A percentile compares a stretch with the other conserved stretches of the same genome.
phyloP scores from a whole-genome alignment of 495 filamentous ascomycete genomes.

The Immersiella caudata region DNA sequence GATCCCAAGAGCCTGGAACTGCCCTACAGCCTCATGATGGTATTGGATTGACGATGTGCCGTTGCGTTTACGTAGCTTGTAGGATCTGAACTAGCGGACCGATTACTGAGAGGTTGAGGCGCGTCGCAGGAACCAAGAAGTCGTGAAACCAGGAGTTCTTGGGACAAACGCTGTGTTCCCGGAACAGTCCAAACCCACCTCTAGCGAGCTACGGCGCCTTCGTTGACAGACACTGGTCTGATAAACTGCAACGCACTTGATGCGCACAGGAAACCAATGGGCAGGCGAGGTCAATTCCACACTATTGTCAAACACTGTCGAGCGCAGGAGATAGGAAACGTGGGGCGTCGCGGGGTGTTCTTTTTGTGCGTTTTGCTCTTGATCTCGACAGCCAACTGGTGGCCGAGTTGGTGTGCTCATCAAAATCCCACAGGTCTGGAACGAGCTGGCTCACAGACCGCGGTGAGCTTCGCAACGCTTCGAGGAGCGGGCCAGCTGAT shows the following conservation, averaged over 20 bases:
- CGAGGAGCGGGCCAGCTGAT: too few species aligned
- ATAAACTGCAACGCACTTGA: constrained; percentile 6
- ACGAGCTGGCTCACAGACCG: not conserved
- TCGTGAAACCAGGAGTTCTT: constrained; percentile 13
- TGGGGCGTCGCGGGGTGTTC: not conserved
- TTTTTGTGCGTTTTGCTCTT: not conserved
- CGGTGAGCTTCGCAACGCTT: not conserved
- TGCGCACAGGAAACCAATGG: constrained; percentile 1
- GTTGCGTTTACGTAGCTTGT: not conserved
- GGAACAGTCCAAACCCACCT: not conserved
- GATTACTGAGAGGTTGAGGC: not conserved
- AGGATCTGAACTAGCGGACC: not conserved
- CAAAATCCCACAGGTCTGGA: not conserved
- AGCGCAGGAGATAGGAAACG: not conserved
- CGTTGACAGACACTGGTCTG: not conserved
- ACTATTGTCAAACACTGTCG: not conserved
- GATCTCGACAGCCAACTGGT: not conserved
- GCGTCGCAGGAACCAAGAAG: not conserved
- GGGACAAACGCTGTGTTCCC: not conserved
- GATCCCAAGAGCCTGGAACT: not conserved
- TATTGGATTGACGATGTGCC: not conserved
- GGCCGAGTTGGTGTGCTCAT: not conserved
- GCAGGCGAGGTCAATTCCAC: not conserved
- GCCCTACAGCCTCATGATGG: not conserved
- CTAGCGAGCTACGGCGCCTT: not conserved